These are phyloP conservation scores for Yamadazyma philogaea DNA, from an alignment of 805 yeast species.

Conservation along the genomic window DNA sequence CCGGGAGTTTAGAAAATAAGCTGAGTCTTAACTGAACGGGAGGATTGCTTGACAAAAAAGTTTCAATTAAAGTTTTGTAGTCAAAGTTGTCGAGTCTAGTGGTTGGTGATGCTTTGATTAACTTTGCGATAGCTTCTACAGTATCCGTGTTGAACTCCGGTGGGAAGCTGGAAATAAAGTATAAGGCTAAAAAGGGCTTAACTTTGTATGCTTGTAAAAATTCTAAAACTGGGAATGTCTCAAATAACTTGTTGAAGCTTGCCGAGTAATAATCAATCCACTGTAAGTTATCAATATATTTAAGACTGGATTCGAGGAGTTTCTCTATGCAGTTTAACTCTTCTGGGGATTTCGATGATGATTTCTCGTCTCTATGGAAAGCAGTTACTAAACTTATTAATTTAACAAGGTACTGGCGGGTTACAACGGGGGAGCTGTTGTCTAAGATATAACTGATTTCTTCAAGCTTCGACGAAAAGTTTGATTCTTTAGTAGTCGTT, in stretches of 20 bases:
- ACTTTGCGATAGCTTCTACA: neutral
- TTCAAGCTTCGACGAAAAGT: conserved; percentile 22
- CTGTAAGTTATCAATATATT: neutral
- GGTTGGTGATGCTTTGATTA: neutral
- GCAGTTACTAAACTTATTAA: neutral
- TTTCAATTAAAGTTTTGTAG: neutral
- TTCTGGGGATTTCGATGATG: neutral
- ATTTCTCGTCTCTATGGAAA: neutral
- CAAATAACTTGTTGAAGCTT: conserved; percentile 1
- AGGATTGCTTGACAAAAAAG: neutral
- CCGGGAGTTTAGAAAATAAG: neutral
- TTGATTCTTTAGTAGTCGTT: conserved; percentile 40
- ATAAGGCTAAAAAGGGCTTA: conserved; percentile 3
- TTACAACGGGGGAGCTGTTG: conserved; percentile 3
- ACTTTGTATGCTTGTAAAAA: conserved; percentile 9
- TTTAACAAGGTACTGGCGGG: conserved; percentile 5
- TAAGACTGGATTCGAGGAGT: neutral
- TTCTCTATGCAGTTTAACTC: conserved; percentile 9
- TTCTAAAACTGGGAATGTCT: conserved; percentile 5
- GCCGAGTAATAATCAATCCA: neutral
- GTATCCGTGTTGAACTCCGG: conserved; percentile 1
- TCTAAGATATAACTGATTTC: conserved; percentile 28
- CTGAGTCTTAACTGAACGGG: neutral
- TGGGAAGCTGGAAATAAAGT: neutral
- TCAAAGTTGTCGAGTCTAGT: neutral